Percentiles rank a stretch among this genome's conserved stretches.
These are phyloP conservation scores for Pythium aristosporum DNA, from an alignment of 352 stramenopile species.

Conservation along the genomic window DNA sequence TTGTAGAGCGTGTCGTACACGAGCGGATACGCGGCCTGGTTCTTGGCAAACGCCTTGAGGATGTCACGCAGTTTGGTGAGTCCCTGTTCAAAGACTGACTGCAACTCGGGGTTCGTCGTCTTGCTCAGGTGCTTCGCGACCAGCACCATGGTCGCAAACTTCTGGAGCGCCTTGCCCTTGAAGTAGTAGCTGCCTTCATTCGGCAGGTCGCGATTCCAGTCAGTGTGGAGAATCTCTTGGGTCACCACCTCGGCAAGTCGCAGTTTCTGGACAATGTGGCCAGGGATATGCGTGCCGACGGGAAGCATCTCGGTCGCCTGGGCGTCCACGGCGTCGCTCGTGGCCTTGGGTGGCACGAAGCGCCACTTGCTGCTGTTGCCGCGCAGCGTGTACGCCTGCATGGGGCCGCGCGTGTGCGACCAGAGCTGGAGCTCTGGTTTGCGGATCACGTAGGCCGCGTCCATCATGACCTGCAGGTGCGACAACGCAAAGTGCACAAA, in stretches of 20 bases:
- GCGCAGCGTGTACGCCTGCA: slow-evolving; percentile 55
- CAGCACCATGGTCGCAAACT: slow-evolving; percentile 69
- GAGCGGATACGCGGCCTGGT: slow-evolving; percentile 60
- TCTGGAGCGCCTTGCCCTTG: slow-evolving; percentile 74
- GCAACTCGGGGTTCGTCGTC: slow-evolving; percentile 59
- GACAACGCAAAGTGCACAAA: slow-evolving; percentile 66
- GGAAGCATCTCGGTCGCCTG: slow-evolving; percentile 55
- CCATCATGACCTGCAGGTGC: slow-evolving; percentile 59
- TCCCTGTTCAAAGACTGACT: slow-evolving; percentile 23
- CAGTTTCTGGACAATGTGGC: slow-evolving; percentile 28
- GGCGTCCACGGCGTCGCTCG: slow-evolving; percentile 40
- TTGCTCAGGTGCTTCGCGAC: slow-evolving; percentile 39
- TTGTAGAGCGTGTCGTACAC: slow-evolving; percentile 59
- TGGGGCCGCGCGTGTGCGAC: slow-evolving; percentile 68
- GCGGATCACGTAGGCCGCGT: slow-evolving; percentile 35
- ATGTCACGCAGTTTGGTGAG: slow-evolving; percentile 54
- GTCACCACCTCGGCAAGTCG: slow-evolving; percentile 36
- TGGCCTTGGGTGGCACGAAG: slow-evolving; percentile 43
- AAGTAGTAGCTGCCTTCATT: slow-evolving; percentile 67
- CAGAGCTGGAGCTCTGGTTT: slow-evolving; percentile 59
- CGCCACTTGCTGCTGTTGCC: slow-evolving; percentile 35
- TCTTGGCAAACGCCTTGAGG: slow-evolving; percentile 55
- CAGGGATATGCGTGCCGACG: slow-evolving; percentile 28
- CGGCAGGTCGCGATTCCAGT: slow-evolving; percentile 51
- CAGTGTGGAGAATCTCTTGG: slow-evolving; percentile 43